Conservation (phyloP, 2,329 filamentous ascomycete genomes). For the Colletotrichum orbiculare region DNA sequence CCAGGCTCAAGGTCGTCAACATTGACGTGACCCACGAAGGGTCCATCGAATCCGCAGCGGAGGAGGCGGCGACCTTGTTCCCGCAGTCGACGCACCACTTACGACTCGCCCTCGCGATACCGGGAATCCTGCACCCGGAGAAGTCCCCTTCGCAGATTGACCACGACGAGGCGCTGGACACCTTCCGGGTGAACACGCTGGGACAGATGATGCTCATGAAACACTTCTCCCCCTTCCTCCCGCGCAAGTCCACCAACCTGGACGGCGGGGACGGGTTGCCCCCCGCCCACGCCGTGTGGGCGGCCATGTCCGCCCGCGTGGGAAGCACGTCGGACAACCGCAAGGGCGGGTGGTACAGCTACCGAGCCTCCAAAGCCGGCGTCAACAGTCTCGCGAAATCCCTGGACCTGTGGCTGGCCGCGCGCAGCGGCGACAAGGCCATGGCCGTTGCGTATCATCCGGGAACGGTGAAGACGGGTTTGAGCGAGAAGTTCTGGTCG, state of each 20-base stretch:
- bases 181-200: slow-evolving; percentile 78
- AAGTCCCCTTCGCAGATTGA: slow-evolving; percentile 75
- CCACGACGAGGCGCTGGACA: slow-evolving; percentile 69
- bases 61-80: slow-evolving; percentile 62
- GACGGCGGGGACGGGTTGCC: slow-evolving; percentile 13
- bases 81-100: slow-evolving; percentile 65
- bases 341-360: slow-evolving; percentile 84
- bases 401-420: slow-evolving; percentile 74
- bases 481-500: slow-evolving; percentile 79
- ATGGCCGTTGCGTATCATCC: slow-evolving; percentile 80
- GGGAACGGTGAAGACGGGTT: slow-evolving; percentile 80
- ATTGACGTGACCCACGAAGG: slow-evolving; percentile 69
- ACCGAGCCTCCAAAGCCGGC: slow-evolving; percentile 80
- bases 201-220: slow-evolving; percentile 82
- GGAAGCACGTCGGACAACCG: slow-evolving; percentile 79
- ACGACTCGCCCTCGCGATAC: slow-evolving; percentile 75
- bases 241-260: slow-evolving; percentile 57
- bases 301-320: slow-evolving; percentile 83
- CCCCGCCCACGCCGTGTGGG: slow-evolving; percentile 69
- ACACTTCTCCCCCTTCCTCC: slow-evolving; percentile 77
- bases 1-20: slow-evolving; percentile 52
- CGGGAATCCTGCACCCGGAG: slow-evolving; percentile 79
- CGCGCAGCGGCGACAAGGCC: slow-evolving; percentile 69
- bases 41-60: slow-evolving; percentile 68
- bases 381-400: slow-evolving; percentile 78